Evolutionary conservation across 495 filamentous ascomycete genomes (phyloP).

Genomic region (Penicillium coffeae): DNA sequence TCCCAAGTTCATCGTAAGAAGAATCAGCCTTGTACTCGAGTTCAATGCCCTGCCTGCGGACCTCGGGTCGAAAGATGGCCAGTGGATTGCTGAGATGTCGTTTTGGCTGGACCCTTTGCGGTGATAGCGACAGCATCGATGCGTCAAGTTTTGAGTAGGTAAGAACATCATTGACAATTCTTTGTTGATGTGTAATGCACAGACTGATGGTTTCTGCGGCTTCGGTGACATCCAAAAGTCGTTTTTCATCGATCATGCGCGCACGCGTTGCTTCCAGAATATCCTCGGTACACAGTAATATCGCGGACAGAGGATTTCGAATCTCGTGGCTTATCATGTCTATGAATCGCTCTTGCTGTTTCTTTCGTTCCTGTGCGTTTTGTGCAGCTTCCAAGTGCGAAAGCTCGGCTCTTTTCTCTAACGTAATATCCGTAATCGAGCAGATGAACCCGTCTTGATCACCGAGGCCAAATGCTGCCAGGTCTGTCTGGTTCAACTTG

Average conservation of each 20-base stretch:
- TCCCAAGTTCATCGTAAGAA: conserved; percentile 48
- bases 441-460: conserved; percentile 15
- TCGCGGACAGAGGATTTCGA: conserved; percentile 77
- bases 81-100: conserved; percentile 62
- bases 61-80: conserved; percentile 70
- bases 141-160: conserved; percentile 83
- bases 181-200: conserved; percentile 73
- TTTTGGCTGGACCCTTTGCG: conserved; percentile 67
- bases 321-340: conserved; percentile 88
- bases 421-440: conserved; percentile 39
- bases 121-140: conserved; percentile 62
- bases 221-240: conserved; percentile 47
- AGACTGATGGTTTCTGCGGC: conserved; percentile 71
- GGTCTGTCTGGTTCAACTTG: conserved; percentile 8
- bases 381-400: conserved; percentile 57
- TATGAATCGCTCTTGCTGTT: conserved; percentile 79
- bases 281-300: conserved; percentile 78
- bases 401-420: conserved; percentile 44
- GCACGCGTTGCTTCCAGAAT: conserved; percentile 42
- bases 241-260: conserved; percentile 4
- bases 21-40: conserved; percentile 58
- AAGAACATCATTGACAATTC: conserved; percentile 76
- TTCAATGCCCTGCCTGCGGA: conserved; percentile 62
- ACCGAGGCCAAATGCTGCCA: conserved; percentile 5
- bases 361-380: conserved; percentile 62